Evolutionary conservation across 441 rosid species (phyloP).

Genomic region (Cnidoscolus chayamansa): DNA sequence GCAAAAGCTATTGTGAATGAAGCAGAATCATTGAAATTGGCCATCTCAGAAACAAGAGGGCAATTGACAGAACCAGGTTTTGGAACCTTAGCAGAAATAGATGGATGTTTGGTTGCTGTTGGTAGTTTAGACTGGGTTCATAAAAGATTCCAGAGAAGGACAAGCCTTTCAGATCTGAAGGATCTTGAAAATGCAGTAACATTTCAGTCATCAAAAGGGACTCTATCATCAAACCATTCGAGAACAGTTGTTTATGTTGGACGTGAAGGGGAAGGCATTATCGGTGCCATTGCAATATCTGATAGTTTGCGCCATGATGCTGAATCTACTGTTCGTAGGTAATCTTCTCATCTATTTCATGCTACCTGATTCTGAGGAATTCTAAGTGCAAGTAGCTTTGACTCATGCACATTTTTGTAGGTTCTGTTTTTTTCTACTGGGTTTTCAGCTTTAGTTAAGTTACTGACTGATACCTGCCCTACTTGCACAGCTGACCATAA

Average conservation of each 20-base stretch:
- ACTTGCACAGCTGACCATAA: neutral
- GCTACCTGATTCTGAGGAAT: neutral
- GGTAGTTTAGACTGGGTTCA: conserved; percentile 85
- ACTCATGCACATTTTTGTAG: neutral
- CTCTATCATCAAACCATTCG: conserved; percentile 53
- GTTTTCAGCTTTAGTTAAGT: conserved; percentile 2
- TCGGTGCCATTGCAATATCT: conserved; percentile 84
- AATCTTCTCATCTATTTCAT: conserved; percentile 18
- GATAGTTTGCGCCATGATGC: conserved; percentile 80
- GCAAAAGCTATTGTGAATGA: conserved; percentile 73
- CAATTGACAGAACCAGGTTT: conserved; percentile 89
- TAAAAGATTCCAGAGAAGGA: conserved; percentile 54
- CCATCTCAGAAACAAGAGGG: conserved; percentile 73
- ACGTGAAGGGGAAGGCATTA: conserved; percentile 77
- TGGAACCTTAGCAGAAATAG: conserved; percentile 90
- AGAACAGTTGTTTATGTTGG: conserved; percentile 84
- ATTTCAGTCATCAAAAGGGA: conserved; percentile 35
- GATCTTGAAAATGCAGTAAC: conserved; percentile 46
- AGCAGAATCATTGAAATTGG: conserved; percentile 57
- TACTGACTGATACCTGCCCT: neutral
- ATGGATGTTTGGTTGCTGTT: conserved; percentile 79
- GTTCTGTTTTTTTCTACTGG: neutral
- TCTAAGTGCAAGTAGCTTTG: neutral
- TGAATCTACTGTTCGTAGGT: conserved; percentile 69
- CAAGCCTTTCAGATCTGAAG: conserved; percentile 40